phyloP scores from a whole-genome alignment of 2,329 filamentous ascomycete species.

The Alternaria brassicicola region DNA sequence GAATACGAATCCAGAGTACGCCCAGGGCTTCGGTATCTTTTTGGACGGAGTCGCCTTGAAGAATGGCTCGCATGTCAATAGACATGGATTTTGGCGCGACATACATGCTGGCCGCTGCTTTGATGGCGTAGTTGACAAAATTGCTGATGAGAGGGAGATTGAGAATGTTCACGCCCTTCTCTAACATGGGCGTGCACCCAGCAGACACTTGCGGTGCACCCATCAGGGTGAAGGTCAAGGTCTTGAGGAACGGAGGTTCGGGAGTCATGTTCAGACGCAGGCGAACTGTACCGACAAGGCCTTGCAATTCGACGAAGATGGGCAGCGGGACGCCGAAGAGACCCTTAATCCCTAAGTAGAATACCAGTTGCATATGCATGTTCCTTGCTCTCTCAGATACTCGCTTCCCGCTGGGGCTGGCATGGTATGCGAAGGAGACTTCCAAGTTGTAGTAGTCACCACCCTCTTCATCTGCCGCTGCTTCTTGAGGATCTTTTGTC shows the following conservation, averaged over 20 bases:
- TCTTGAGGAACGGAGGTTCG: conserved; percentile 90
- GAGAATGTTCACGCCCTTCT: conserved; percentile 86
- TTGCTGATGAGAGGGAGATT: conserved; percentile 93
- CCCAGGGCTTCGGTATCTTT: conserved; percentile 88
- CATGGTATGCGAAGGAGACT: conserved; percentile 88
- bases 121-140: conserved; percentile 95
- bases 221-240: conserved; percentile 91
- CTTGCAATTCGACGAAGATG: conserved; percentile 87
- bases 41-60: conserved; percentile 88
- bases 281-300: conserved; percentile 86
- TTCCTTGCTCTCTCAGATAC: conserved; percentile 85
- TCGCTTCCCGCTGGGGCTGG: conserved; percentile 72
- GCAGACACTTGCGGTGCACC: conserved; percentile 88
- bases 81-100: conserved; percentile 95
- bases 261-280: conserved; percentile 84
- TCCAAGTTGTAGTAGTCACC: conserved; percentile 94
- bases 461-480: conserved; percentile 86
- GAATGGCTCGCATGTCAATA: conserved; percentile 85
- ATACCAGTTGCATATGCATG: conserved; percentile 96
- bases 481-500: conserved; percentile 82
- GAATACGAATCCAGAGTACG: conserved; percentile 90
- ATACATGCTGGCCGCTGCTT: conserved; percentile 82
- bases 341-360: conserved; percentile 89
- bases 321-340: conserved; percentile 88
- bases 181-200: conserved; percentile 90